A percentile compares a stretch with the other conserved stretches of the same genome.
Conservation (phyloP, 2,329 filamentous ascomycete genomes). For the Cytospora leucostoma region DNA sequence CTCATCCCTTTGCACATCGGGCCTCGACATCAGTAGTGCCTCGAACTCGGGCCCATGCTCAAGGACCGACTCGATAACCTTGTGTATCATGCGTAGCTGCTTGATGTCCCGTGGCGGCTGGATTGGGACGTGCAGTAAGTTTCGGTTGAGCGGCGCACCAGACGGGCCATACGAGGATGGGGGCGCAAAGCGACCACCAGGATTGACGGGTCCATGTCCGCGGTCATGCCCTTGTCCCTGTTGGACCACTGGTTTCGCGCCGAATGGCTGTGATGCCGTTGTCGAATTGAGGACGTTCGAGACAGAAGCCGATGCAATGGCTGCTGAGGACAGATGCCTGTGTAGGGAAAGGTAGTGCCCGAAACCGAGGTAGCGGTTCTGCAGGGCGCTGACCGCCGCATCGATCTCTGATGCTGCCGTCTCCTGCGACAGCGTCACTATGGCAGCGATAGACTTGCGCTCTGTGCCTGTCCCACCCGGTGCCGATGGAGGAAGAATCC, state of each 20-base stretch:
- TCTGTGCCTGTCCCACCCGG: slow-evolving; percentile 56
- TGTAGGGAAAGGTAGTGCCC: slow-evolving; percentile 81
- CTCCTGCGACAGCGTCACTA: slow-evolving; percentile 78
- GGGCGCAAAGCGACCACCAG: slow-evolving; percentile 65
- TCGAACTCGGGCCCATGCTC: slow-evolving; percentile 86
- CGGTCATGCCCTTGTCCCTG: slow-evolving; percentile 36
- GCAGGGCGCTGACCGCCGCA: slow-evolving; percentile 71
- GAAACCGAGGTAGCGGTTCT: slow-evolving; percentile 82
- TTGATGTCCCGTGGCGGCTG: slow-evolving; percentile 75
- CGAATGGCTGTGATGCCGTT: slow-evolving; percentile 66
- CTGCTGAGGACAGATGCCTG: slow-evolving; percentile 77
- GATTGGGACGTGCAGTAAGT: slow-evolving; percentile 68
- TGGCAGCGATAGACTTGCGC: slow-evolving; percentile 72
- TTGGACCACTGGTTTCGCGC: slow-evolving; percentile 67
- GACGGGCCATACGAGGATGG: slow-evolving; percentile 65
- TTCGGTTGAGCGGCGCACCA: slow-evolving; percentile 46
- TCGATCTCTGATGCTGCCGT: slow-evolving; percentile 85
- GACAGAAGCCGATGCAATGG: slow-evolving; percentile 47
- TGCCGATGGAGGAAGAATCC: slow-evolving; percentile 61
- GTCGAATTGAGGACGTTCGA: slow-evolving; percentile 46
- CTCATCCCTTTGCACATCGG: slow-evolving; percentile 81
- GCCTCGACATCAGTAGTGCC: slow-evolving; percentile 83
- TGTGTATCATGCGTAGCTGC: slow-evolving; percentile 82
- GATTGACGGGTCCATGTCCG: slow-evolving; percentile 32
- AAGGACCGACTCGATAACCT: slow-evolving; percentile 77